phyloP scores from a whole-genome alignment of 164 flowering plant species.

The Euptelea pleiosperma region DNA sequence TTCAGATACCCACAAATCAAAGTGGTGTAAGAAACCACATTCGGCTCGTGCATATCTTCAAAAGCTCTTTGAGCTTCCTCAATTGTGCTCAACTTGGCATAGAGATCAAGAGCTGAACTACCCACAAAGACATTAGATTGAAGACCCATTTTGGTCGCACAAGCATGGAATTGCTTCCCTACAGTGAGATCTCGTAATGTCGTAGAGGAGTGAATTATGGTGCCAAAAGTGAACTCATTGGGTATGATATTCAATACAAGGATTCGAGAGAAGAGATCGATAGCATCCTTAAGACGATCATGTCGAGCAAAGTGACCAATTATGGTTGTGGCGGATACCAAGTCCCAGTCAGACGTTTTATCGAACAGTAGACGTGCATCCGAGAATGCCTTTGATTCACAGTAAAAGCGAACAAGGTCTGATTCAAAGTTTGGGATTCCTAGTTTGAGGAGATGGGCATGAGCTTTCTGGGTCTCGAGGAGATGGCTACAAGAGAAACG shows the following conservation, averaged over 20 bases:
- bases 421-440: constrained; percentile 16
- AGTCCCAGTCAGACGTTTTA: constrained; percentile 43
- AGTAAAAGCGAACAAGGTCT: constrained; percentile 12
- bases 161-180: constrained; percentile 63
- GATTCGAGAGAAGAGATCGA: constrained; percentile 49
- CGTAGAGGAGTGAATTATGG: constrained; percentile 47
- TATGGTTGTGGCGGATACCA: constrained; percentile 48
- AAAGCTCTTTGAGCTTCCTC: constrained; percentile 57
- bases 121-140: constrained; percentile 60
- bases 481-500: constrained; percentile 5
- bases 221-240: constrained; percentile 67
- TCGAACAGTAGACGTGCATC: constrained; percentile 50
- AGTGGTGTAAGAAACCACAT: constrained; percentile 74
- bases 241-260: constrained; percentile 44
- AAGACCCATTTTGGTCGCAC: constrained; percentile 52
- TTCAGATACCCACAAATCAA: constrained; percentile 62
- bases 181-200: constrained; percentile 22
- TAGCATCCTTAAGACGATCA: constrained; percentile 41
- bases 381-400: constrained; percentile 14
- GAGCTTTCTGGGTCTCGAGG: constrained; percentile 19
- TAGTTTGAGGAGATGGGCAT: constrained; percentile 23
- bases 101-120: constrained; percentile 57
- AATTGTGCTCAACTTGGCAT: constrained; percentile 45
- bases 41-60: constrained; percentile 50
- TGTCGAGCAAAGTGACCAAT: constrained; percentile 43